Evolutionary conservation across 805 yeast genomes (phyloP).

Genomic region (Kodamaea jinghongensis): DNA sequence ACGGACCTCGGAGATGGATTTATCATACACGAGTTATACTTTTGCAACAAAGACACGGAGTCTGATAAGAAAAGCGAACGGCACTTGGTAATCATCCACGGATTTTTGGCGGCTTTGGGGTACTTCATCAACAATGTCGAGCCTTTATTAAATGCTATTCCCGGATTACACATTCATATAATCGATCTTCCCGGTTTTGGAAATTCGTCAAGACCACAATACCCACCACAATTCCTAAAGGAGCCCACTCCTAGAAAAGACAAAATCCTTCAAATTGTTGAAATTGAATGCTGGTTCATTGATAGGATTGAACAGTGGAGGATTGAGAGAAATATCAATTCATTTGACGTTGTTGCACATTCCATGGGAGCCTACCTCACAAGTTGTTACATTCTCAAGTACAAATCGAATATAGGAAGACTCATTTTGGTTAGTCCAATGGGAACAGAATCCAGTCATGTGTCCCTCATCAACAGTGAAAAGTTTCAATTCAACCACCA

Average conservation of each 20-base stretch:
- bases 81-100: slow-evolving; percentile 38
- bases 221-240: slow-evolving; percentile 29
- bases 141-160: slow-evolving; percentile 24
- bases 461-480: slow-evolving; percentile 32
- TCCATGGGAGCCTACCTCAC: slow-evolving; percentile 44
- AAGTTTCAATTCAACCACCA: slow-evolving; percentile 34
- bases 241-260: slow-evolving; percentile 18
- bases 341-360: slow-evolving; percentile 36
- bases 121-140: slow-evolving; percentile 40
- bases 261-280: slow-evolving; percentile 31
- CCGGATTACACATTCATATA: slow-evolving; percentile 36
- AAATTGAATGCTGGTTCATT: slow-evolving; percentile 41
- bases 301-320: slow-evolving; percentile 41
- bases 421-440: slow-evolving; percentile 38
- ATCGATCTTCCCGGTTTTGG: slow-evolving; percentile 45
- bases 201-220: slow-evolving; percentile 39
- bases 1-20: slow-evolving; percentile 25
- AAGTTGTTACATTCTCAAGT: slow-evolving; percentile 41
- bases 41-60: slow-evolving; percentile 22
- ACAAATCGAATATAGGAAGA: slow-evolving; percentile 24
- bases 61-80: slow-evolving; percentile 12
- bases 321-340: slow-evolving; percentile 16
- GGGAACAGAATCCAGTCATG: slow-evolving; percentile 41
- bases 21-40: slow-evolving; percentile 36
- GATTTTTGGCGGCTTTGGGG: slow-evolving; percentile 46